Percentiles rank a stretch among this genome's conserved stretches.
Conservation (phyloP, 169 alveolate genomes). For the Perkinsus marinus region DNA sequence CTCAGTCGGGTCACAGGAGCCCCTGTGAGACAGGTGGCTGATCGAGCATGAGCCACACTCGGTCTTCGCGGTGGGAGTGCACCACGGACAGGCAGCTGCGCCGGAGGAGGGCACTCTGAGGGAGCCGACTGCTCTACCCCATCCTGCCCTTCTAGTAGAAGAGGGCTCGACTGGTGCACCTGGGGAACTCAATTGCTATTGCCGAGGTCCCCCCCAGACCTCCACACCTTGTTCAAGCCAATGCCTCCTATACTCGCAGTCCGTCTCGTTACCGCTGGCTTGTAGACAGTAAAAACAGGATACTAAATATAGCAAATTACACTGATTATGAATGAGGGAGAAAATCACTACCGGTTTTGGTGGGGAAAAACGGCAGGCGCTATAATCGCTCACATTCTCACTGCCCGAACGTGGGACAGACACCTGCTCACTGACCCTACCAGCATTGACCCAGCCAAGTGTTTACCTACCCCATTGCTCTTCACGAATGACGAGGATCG, state of each 20-base stretch:
- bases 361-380: background rate
- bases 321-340: background rate
- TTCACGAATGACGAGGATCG: too few species aligned
- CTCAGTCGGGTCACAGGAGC: background rate
- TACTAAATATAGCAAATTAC: background rate
- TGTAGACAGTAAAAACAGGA: background rate
- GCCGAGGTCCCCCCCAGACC: too few species aligned
- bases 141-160: background rate
- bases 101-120: background rate
- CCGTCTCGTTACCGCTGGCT: background rate
- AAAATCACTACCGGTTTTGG: background rate
- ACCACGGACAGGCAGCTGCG: background rate
- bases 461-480: too few species aligned
- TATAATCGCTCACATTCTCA: background rate
- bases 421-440: background rate
- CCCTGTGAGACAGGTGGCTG: background rate
- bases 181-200: background rate
- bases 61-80: background rate
- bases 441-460: too few species aligned
- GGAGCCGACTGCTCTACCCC: background rate
- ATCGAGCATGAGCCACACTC: background rate
- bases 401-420: background rate
- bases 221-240: background rate
- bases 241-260: background rate
- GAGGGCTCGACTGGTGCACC: background rate